A percentile compares a stretch with the other conserved stretches of the same genome.
Evolutionary conservation across 352 stramenopile genomes (phyloP).

Genomic region (Thraustochytrium sp.): DNA sequence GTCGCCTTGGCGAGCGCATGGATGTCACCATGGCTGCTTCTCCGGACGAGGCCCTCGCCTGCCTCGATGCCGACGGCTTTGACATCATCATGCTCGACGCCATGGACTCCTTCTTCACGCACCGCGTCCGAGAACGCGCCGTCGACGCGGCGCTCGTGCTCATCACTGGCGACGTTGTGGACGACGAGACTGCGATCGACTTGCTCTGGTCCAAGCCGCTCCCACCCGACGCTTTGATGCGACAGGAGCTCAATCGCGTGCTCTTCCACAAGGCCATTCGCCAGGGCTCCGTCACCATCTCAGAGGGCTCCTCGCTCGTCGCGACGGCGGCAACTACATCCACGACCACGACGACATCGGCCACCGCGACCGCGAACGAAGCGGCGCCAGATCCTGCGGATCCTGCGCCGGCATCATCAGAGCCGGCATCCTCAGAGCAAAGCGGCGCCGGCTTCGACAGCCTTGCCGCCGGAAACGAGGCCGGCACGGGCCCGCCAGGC

Average conservation of each 20-base stretch:
- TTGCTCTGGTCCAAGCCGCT: neutral
- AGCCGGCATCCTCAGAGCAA: no score
- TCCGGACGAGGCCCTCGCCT: neutral
- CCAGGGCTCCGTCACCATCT: neutral
- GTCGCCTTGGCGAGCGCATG: neutral
- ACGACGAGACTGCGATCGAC: slow-evolving; percentile 8
- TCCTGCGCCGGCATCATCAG: no score
- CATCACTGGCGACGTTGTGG: neutral
- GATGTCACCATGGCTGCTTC: neutral
- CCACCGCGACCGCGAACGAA: no score
- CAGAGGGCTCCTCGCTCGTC: no score
- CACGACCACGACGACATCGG: no score
- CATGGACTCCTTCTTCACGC: neutral
- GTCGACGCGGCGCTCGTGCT: neutral
- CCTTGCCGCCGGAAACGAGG: no score
- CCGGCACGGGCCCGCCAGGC: no score
- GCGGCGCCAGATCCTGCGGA: no score
- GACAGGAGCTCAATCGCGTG: neutral
- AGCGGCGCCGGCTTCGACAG: no score
- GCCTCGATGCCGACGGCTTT: neutral
- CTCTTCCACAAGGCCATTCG: slow-evolving; percentile 17
- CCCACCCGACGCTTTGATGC: neutral
- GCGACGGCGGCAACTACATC: no score
- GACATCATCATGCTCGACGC: neutral
- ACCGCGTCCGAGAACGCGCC: neutral